A percentile compares a stretch with the other conserved stretches of the same genome.
These are phyloP conservation scores for Metschnikowia continentalis DNA, from an alignment of 805 yeast genomes.

Conservation along the genomic window DNA sequence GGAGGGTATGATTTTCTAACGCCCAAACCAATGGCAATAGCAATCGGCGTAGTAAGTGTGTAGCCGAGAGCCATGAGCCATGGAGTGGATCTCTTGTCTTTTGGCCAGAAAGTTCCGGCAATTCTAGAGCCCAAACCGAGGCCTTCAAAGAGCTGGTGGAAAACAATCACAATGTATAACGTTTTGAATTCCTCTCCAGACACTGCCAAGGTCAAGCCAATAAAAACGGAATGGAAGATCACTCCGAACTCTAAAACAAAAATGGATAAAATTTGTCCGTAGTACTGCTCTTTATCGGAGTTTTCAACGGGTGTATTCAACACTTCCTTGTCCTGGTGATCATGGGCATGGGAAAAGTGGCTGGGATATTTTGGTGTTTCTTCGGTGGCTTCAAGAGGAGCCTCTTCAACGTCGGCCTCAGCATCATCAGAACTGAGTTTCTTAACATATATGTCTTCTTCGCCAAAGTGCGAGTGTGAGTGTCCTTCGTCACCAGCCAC, in stretches of 20 bases:
- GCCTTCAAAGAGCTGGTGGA: conserved; percentile 84
- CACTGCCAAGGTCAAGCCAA: conserved; percentile 74
- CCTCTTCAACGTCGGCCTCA: conserved; percentile 11
- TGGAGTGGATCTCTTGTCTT: conserved; percentile 44
- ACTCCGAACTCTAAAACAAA: conserved; percentile 74
- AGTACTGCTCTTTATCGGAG: conserved; percentile 42
- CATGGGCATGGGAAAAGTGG: conserved; percentile 43
- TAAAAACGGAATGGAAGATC: conserved; percentile 76
- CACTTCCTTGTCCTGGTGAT: conserved; percentile 42
- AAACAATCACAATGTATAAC: conserved; percentile 63
- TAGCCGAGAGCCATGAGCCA: conserved; percentile 31
- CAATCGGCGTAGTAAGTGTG: conserved; percentile 30
- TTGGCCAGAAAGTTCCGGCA: conserved; percentile 56
- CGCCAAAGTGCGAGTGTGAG: conserved; percentile 51
- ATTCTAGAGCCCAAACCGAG: conserved; percentile 79
- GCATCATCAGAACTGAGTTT: conserved; percentile 19
- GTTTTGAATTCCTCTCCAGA: conserved; percentile 73
- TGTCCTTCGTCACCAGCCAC: conserved; percentile 20
- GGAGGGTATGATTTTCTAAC: conserved; percentile 31
- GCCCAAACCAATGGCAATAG: conserved; percentile 36
- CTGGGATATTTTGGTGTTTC: conserved; percentile 27
- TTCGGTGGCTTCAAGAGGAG: conserved; percentile 6
- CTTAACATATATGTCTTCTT: conserved; percentile 29
- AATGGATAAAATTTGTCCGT: conserved; percentile 53
- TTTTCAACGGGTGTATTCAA: conserved; percentile 33